Evolutionary conservation across 2,329 filamentous ascomycete genomes (phyloP).

Genomic region (Metarhizium brunneum): DNA sequence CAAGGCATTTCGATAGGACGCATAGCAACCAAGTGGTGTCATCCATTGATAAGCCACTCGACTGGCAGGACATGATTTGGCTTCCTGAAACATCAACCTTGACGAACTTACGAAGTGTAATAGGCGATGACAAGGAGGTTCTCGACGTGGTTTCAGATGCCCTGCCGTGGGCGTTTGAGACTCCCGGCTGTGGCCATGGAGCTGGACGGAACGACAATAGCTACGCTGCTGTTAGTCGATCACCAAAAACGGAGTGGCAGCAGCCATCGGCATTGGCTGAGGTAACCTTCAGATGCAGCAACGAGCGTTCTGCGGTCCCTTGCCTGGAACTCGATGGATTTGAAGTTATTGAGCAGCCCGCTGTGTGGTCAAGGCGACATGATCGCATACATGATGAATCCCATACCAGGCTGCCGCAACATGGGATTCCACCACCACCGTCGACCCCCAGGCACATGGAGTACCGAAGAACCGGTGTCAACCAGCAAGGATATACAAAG

Average conservation of each 20-base stretch:
- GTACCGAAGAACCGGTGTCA: background rate
- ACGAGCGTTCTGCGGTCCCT: background rate
- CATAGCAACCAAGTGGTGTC: slow-evolving; percentile 23
- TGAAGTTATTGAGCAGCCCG: background rate
- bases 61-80: slow-evolving; percentile 41
- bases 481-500: background rate
- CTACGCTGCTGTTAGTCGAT: background rate
- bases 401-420: background rate
- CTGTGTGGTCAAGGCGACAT: background rate
- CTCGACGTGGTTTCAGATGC: slow-evolving; percentile 27
- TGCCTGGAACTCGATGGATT: background rate
- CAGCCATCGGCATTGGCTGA: slow-evolving; percentile 1
- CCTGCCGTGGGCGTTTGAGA: slow-evolving; percentile 24
- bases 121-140: slow-evolving; percentile 22
- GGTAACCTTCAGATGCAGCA: slow-evolving; percentile 3
- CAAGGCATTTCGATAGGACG: slow-evolving; percentile 44
- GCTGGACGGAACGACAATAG: background rate
- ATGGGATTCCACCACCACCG: background rate
- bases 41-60: slow-evolving; percentile 15
- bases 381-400: background rate
- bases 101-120: slow-evolving; percentile 16
- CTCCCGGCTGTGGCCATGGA: background rate
- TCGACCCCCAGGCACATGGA: background rate
- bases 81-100: slow-evolving; percentile 26
- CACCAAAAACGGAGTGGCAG: background rate